Evolutionary conservation across 1,284 basidiomycete species (phyloP), one percentile per base, ranked within the genome.

Genomic region (Hypsizygus ulmarius): DNA sequence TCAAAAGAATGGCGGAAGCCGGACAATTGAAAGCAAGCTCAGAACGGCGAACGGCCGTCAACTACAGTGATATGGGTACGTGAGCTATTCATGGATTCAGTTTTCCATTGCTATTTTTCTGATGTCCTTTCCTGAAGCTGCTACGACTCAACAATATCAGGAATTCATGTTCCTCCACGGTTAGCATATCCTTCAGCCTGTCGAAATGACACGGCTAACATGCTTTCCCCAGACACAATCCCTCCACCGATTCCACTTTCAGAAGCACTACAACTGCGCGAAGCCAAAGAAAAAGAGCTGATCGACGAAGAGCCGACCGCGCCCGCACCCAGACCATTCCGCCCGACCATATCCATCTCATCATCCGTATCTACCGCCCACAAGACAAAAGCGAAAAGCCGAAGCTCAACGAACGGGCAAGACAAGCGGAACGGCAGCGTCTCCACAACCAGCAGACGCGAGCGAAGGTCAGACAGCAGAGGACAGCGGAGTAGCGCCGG

Each of bases 121-220:
- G 14, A 49, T 49, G 39, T 25, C 38, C 37, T 39, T 52, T 47
- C 5, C 53, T 33, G 56, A 18, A 85, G 82, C 84, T 30, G 68
- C 67, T 36, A 77, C 79, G 3, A 73, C 79, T 5, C 72, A 76
- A 50, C 76, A 76, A 59, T 79, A 81, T 52, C 78, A 79, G 59
- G 81, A 86, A 58, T 84, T 86, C 55, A 77, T 75, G 67, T 87
- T 88, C 58, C 74, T 90, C 6, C 66, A 73, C 69, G 87, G 87
- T 82, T 59, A 35, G 66, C 54, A 15, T 25, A 30, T 29, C 34
- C 18, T 40, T 10, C 25, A 21, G 21, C 28, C 50, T 45, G 33
- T 35, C 12, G 33, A 40, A 46, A 5, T n/a, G 7, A 19, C 27
- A 32, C 30, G 14, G 43, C 21, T 32, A 49, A 45, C 19, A 44